Percentiles rank a stretch among this genome's conserved stretches.
Conservation (phyloP, 2,329 filamentous ascomycete species). For the Fusarium clavum region DNA sequence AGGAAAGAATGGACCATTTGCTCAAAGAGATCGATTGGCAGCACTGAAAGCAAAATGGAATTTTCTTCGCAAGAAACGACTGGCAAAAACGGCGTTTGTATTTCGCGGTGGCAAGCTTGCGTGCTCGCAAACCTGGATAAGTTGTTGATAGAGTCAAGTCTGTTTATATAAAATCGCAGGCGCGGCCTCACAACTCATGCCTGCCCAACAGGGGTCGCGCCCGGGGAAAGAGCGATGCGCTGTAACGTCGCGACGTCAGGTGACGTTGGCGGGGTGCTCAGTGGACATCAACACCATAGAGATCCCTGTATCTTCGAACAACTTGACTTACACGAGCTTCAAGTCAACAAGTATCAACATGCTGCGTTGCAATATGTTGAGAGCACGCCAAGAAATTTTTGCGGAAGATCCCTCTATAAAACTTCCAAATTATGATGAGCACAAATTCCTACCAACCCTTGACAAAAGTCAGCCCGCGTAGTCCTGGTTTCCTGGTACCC, state of each 20-base stretch:
- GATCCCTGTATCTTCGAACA: constrained; percentile 4
- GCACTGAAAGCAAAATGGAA: background rate
- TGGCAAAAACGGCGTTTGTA: background rate
- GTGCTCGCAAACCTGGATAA: constrained; percentile 3
- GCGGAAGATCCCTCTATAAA: background rate
- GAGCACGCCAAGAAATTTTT: background rate
- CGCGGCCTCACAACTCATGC: constrained; percentile 9
- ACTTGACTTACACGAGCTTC: constrained; percentile 17
- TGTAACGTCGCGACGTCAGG: constrained; percentile 46
- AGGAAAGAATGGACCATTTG: constrained; percentile 17
- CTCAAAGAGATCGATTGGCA: constrained; percentile 15
- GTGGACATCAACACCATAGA: constrained; percentile 9
- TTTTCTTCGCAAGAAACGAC: background rate
- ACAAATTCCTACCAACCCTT: background rate
- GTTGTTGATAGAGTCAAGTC: constrained; percentile 11
- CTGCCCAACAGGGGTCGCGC: constrained; percentile 18
- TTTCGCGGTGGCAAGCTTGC: constrained; percentile 4
- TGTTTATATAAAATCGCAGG: constrained; percentile 14
- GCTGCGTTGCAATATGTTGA: background rate
- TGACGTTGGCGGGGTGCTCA: constrained; percentile 36
- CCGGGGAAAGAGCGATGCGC: constrained; percentile 25
- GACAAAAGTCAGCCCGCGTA: background rate
- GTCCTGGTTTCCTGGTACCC: no score
- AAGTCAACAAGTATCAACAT: background rate
- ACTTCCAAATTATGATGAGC: background rate